Percentiles rank a stretch among this genome's conserved stretches.
These are phyloP conservation scores for Colletotrichum spinosum DNA, from an alignment of 2,329 filamentous ascomycete genomes.

Conservation along the genomic window DNA sequence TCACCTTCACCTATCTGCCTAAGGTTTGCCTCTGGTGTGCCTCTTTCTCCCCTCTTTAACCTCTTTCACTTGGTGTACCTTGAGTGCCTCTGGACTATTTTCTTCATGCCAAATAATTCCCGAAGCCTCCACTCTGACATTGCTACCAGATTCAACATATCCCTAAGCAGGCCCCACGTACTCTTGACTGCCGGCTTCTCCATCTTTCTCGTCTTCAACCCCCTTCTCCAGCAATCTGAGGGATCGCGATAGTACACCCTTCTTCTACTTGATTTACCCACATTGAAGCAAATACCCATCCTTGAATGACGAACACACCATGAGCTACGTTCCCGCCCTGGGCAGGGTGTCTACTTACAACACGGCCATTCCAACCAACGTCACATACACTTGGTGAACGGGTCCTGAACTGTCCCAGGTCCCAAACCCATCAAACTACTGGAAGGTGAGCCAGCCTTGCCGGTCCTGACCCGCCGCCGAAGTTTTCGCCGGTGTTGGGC, in stretches of 20 bases:
- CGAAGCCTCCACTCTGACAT: background rate
- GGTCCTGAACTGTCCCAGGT: slow-evolving; percentile 10
- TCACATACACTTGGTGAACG: slow-evolving; percentile 33
- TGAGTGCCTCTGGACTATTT: background rate
- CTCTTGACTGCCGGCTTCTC: too few relatives aligned
- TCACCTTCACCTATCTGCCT: slow-evolving; percentile 10
- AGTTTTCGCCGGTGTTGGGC: background rate
- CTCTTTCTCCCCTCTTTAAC: too few relatives aligned
- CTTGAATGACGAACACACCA: slow-evolving; percentile 41
- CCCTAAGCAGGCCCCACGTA: too few relatives aligned
- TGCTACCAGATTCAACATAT: too few relatives aligned
- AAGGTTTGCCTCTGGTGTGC: background rate
- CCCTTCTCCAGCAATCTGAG: too few relatives aligned
- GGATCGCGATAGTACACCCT: too few relatives aligned
- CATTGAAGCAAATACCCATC: slow-evolving; percentile 12
- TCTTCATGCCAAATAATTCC: background rate
- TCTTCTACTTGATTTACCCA: too few relatives aligned
- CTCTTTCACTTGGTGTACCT: background rate
- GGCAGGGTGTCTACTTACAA: slow-evolving; percentile 50
- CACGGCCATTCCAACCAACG: slow-evolving; percentile 42
- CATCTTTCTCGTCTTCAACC: too few relatives aligned
- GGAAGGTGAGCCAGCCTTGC: background rate
- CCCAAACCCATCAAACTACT: background rate
- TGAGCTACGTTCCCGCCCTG: slow-evolving; percentile 50
- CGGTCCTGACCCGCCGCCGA: background rate